phyloP scores from a whole-genome alignment of 805 yeast genomes.

The Cyberlindnera samutprakarnensis region DNA sequence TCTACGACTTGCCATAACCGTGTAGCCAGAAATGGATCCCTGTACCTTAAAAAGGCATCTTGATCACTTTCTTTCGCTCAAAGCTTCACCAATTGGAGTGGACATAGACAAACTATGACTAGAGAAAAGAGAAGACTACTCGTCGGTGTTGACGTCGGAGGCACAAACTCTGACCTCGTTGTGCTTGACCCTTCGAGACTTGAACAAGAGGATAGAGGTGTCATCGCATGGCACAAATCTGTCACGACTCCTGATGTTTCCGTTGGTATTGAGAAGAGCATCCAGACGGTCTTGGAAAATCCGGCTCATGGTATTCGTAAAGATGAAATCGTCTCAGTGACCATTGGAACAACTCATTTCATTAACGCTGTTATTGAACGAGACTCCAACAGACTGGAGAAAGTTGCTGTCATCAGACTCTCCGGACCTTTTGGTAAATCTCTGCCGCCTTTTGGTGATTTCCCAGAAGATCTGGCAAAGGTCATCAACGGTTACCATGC shows the following conservation, averaged over 20 bases:
- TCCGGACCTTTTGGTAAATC: conserved; percentile 35
- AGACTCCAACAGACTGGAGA: conserved; percentile 32
- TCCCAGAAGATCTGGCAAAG: conserved; percentile 30
- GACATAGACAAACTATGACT: too few species aligned
- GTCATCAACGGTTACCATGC: conserved; percentile 30
- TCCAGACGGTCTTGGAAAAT: conserved; percentile 25
- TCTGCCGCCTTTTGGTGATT: conserved; percentile 35
- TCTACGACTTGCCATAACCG: too few species aligned
- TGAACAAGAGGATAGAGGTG: conserved; percentile 24
- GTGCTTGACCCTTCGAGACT: conserved; percentile 31
- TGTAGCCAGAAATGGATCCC: too few species aligned
- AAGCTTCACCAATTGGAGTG: too few species aligned
- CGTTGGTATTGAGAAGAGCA: conserved; percentile 32
- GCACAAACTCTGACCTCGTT: conserved; percentile 44
- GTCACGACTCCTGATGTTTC: conserved; percentile 38
- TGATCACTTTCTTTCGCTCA: too few species aligned
- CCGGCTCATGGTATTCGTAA: too few species aligned
- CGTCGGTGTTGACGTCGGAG: conserved; percentile 44
- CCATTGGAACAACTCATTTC: conserved; percentile 44
- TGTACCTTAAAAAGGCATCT: too few species aligned
- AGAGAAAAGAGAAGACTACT: too few species aligned
- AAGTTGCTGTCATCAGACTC: conserved; percentile 36
- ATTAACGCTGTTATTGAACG: conserved; percentile 43
- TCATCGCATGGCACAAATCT: conserved; percentile 36
- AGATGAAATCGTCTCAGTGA: conserved; percentile 30